These are phyloP conservation scores for Leucoagaricus sp. DNA, from an alignment of 1,284 basidiomycete genomes.

Conservation along the genomic window DNA sequence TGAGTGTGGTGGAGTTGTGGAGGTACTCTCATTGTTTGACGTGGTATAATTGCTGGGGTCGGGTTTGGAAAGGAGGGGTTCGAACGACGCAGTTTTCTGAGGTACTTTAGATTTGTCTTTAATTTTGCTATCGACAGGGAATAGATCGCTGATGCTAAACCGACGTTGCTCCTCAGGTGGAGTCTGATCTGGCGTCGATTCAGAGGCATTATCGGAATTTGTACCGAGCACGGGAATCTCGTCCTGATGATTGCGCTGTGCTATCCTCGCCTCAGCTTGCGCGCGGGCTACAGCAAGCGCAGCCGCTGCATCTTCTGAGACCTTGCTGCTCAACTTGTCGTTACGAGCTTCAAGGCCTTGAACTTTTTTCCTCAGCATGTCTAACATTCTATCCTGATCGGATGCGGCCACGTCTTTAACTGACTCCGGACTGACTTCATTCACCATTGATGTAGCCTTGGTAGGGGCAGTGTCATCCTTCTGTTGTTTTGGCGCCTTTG, in stretches of 20 bases:
- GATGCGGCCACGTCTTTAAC: neutral
- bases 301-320: conserved; percentile 53
- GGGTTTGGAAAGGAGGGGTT: conserved; percentile 12
- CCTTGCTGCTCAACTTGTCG: conserved; percentile 63
- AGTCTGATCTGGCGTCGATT: conserved; percentile 5
- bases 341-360: conserved; percentile 63
- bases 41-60: conserved; percentile 5
- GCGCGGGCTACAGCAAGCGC: conserved; percentile 71
- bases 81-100: conserved; percentile 26
- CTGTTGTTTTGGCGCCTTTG: conserved; percentile 50
- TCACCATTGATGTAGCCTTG: conserved; percentile 21
- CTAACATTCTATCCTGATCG: conserved; percentile 51
- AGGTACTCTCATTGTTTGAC: conserved; percentile 33
- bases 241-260: conserved; percentile 54
- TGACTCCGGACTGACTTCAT: conserved; percentile 6
- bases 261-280: conserved; percentile 69
- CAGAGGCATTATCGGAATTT: conserved; percentile 20
- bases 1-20: conserved; percentile 63
- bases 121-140: conserved; percentile 32
- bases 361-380: conserved; percentile 66
- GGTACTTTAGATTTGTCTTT: conserved; percentile 33
- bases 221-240: conserved; percentile 28
- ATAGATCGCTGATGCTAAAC: conserved; percentile 58
- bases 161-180: conserved; percentile 24
- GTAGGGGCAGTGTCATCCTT: conserved; percentile 36